Percentiles rank a stretch among this genome's conserved stretches.
phyloP scores from a whole-genome alignment of 805 yeast species.

The Candida lessepsii region DNA sequence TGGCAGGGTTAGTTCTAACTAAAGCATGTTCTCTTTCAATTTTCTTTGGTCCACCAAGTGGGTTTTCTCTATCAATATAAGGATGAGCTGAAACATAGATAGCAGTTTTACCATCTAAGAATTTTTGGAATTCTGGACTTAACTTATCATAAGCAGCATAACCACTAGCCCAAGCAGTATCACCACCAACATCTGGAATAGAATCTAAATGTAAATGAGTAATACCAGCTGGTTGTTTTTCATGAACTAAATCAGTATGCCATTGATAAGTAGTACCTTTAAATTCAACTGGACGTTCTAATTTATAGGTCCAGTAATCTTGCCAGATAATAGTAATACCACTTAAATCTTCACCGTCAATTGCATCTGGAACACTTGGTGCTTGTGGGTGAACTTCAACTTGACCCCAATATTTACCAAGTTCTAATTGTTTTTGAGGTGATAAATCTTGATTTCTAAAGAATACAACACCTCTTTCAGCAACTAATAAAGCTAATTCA shows the following conservation, averaged over 20 bases:
- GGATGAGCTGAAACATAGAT: constrained; percentile 42
- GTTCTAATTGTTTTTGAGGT: constrained; percentile 29
- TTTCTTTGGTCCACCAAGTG: constrained; percentile 46
- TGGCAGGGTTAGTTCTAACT: constrained; percentile 63
- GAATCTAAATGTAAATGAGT: constrained; percentile 39
- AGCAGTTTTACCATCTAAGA: constrained; percentile 53
- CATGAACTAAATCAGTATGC: constrained; percentile 40
- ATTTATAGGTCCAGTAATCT: constrained; percentile 29
- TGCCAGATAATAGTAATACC: constrained; percentile 46
- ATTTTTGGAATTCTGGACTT: constrained; percentile 49
- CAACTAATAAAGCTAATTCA: constrained; percentile 29
- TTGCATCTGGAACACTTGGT: constrained; percentile 21
- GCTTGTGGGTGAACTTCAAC: constrained; percentile 31
- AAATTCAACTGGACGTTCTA: constrained; percentile 27
- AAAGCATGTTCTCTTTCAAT: constrained; percentile 59
- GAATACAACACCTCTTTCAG: constrained; percentile 31
- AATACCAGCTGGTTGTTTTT: constrained; percentile 36
- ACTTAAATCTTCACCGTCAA: constrained; percentile 15
- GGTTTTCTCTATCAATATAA: constrained; percentile 43
- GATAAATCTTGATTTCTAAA: constrained; percentile 32
- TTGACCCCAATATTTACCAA: constrained; percentile 30
- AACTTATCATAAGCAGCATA: constrained; percentile 57
- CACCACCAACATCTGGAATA: constrained; percentile 52
- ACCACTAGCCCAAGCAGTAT: constrained; percentile 56
- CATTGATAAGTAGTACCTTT: constrained; percentile 27